Percentiles rank a stretch among this genome's conserved stretches.
Conservation (phyloP, 2,329 filamentous ascomycete genomes). For the Blumeriella jaapii region DNA sequence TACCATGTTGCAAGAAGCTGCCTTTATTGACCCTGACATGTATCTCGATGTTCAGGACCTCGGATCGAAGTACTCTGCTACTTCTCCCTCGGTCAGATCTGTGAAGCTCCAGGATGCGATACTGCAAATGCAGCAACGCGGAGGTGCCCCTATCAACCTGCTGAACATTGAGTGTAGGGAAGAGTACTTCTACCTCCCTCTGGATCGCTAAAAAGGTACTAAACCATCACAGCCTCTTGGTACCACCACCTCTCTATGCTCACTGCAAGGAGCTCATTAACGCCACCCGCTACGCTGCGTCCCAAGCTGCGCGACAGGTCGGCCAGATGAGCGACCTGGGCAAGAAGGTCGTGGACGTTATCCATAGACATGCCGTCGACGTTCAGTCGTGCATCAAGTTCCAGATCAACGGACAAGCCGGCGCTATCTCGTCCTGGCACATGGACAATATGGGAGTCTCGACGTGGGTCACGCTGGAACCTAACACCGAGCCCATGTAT, state of each 20-base stretch:
- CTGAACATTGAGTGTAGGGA: constrained; percentile 6
- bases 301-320: constrained; percentile 1
- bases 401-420: constrained; percentile 10
- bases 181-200: not conserved
- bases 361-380: constrained; percentile 7
- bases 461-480: constrained; percentile 11
- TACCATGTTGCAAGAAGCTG: constrained; percentile 3
- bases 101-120: constrained; percentile 5
- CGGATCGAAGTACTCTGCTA: constrained; percentile 2
- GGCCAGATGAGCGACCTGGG: constrained; percentile 5
- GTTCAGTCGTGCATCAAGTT: constrained; percentile 12
- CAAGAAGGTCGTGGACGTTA: constrained; percentile 7
- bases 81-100: not conserved
- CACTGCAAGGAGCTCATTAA: constrained; percentile 5
- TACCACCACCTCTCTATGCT: constrained; percentile 2
- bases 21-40: constrained; percentile 4
- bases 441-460: constrained; percentile 11
- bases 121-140: constrained; percentile 1
- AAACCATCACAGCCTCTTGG: constrained; percentile 1
- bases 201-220: too few species aligned
- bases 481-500: constrained; percentile 1
- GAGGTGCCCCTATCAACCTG: constrained; percentile 1
- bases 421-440: constrained; percentile 11
- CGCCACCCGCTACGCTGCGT: constrained; percentile 5
- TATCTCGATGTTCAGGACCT: constrained; percentile 5